Percentiles rank a stretch among this genome's conserved stretches.
phyloP scores from a whole-genome alignment of 2,329 filamentous ascomycete genomes.

The Neopestalotiopsis clavispora region DNA sequence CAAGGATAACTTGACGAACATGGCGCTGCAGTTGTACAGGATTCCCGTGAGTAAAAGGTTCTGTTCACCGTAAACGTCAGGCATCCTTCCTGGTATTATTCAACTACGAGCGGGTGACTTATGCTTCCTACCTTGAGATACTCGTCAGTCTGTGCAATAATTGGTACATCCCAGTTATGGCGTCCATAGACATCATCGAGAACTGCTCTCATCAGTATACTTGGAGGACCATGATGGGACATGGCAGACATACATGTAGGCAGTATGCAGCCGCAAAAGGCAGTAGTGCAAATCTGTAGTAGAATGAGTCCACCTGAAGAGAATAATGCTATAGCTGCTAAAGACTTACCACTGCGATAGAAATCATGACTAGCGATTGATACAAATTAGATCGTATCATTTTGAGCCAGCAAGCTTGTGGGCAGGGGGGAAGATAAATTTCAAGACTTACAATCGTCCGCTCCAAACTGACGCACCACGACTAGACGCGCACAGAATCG shows the following conservation, averaged over 20 bases:
- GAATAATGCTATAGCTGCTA: too few relatives aligned
- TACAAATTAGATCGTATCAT: not conserved
- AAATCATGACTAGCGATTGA: not conserved
- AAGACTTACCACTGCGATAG: not conserved
- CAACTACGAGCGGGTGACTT: not conserved
- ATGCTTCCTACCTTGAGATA: not conserved
- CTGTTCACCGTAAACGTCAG: not conserved
- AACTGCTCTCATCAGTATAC: not conserved
- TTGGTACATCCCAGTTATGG: not conserved
- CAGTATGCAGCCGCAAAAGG: not conserved
- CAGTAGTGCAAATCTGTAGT: not conserved
- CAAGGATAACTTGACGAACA: not conserved
- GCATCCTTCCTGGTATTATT: not conserved
- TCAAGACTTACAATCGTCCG: not conserved
- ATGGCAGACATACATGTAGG: not conserved
- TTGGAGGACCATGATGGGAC: not conserved
- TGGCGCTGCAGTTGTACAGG: not conserved
- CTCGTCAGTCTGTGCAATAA: not conserved
- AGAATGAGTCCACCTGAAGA: not conserved
- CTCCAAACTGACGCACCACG: not conserved
- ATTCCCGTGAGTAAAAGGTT: not conserved
- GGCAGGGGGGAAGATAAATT: not conserved
- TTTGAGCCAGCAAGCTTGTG: not conserved
- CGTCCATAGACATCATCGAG: not conserved
- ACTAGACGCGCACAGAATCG: not conserved